These are phyloP conservation scores for Kazachstania sp. DNA, from an alignment of 1,139 yeast genomes.

Conservation along the genomic window DNA sequence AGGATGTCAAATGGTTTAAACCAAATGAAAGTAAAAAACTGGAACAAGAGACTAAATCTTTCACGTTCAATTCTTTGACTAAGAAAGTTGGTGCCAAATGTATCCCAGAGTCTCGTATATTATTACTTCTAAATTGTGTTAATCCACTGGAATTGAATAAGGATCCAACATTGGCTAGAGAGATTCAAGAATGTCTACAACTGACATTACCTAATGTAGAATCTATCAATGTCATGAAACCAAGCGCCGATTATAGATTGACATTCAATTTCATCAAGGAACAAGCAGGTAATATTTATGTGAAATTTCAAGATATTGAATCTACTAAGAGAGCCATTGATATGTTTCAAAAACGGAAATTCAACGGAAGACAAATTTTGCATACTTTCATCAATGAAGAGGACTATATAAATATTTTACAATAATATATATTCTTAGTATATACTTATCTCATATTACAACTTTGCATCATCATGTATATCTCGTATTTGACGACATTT, in stretches of 20 bases:
- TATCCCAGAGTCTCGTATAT: constrained; percentile 39
- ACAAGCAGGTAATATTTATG: constrained; percentile 66
- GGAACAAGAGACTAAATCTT: constrained; percentile 16
- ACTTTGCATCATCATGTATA: neutral
- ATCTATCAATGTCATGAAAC: constrained; percentile 58
- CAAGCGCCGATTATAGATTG: constrained; percentile 42
- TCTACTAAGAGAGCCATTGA: constrained; percentile 51
- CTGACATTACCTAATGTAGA: constrained; percentile 40
- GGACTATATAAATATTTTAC: constrained; percentile 34
- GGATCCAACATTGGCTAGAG: constrained; percentile 42
- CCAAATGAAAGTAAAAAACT: constrained; percentile 18
- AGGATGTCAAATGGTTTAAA: constrained; percentile 12
- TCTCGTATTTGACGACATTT: too few species aligned
- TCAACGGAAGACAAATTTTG: constrained; percentile 61
- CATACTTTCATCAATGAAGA: constrained; percentile 55
- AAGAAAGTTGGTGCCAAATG: constrained; percentile 9
- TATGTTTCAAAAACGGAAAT: constrained; percentile 59
- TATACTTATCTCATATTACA: neutral
- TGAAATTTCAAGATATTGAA: constrained; percentile 49
- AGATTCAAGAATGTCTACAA: constrained; percentile 45
- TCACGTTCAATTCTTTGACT: constrained; percentile 29
- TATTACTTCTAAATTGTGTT: constrained; percentile 59
- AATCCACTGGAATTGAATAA: constrained; percentile 52
- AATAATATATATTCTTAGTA: neutral
- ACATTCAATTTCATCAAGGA: constrained; percentile 35